A percentile compares a stretch with the other conserved stretches of the same genome.
Evolutionary conservation across 1,284 basidiomycete genomes (phyloP).

Genomic region (Rhodotorula sp.): DNA sequence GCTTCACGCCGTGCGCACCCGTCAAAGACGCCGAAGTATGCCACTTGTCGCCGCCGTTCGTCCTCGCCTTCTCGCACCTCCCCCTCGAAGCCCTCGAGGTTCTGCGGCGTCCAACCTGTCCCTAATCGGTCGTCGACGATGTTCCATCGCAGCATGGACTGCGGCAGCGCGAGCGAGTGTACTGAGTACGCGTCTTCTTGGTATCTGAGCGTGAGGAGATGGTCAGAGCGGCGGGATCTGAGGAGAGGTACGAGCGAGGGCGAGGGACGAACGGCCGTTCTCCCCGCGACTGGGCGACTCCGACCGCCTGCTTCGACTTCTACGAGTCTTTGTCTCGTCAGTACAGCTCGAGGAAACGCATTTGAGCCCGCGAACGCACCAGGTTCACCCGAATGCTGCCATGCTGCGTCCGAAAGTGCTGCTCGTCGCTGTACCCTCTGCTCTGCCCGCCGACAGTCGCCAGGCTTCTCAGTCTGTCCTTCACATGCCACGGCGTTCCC

Average conservation of each 20-base stretch:
- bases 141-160: constrained; percentile 66
- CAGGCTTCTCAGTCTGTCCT: not conserved
- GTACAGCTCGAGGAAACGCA: not conserved
- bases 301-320: constrained; percentile 29
- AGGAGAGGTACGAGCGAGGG: not conserved
- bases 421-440: constrained; percentile 15
- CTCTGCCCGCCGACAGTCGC: not conserved
- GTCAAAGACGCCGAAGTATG: constrained; percentile 84
- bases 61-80: constrained; percentile 52
- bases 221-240: not conserved
- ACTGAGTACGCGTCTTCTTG: constrained; percentile 83
- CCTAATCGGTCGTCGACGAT: constrained; percentile 61
- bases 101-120: constrained; percentile 28
- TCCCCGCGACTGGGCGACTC: constrained; percentile 35
- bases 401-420: constrained; percentile 26
- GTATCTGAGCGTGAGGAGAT: constrained; percentile 50
- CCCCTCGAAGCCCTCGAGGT: constrained; percentile 52
- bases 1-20: constrained; percentile 59
- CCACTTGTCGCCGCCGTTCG: constrained; percentile 59
- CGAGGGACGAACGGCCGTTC: constrained; percentile 29
- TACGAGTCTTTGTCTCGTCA: not conserved
- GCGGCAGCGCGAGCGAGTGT: constrained; percentile 68
- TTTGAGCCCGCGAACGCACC: constrained; percentile 2
- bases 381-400: constrained; percentile 37
- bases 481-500: not conserved